A percentile compares a stretch with the other conserved stretches of the same genome.
Conservation (phyloP, 2,329 filamentous ascomycete genomes). For the Chrysosporium queenslandicum region DNA sequence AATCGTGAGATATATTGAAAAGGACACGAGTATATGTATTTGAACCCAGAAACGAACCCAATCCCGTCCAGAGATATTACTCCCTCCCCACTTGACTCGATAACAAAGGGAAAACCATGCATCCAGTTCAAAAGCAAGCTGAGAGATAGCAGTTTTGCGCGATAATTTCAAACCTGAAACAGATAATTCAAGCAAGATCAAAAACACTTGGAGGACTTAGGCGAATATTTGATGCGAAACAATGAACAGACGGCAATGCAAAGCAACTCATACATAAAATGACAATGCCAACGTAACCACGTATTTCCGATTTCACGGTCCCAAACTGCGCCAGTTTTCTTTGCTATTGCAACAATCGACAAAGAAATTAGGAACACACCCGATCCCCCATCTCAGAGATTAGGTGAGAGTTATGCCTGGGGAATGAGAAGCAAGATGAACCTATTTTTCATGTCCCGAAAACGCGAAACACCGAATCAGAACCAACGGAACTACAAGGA, state of each 20-base stretch:
- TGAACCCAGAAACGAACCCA: background rate
- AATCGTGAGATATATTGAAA: background rate
- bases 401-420: background rate
- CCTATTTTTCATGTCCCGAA: background rate
- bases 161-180: background rate
- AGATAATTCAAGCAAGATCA: background rate
- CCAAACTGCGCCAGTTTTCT: background rate
- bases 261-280: background rate
- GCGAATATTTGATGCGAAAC: background rate
- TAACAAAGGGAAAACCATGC: background rate
- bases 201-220: background rate
- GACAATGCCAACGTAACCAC: background rate
- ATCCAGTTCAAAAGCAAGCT: background rate
- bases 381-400: background rate
- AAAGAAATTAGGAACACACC: background rate
- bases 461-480: background rate
- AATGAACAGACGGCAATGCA: background rate
- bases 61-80: background rate
- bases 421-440: background rate
- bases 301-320: background rate
- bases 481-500: too few species aligned
- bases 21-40: background rate
- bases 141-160: background rate
- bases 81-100: background rate
- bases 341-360: background rate